Evolutionary conservation across 805 yeast species (phyloP).

Genomic region (Komagataella populi): DNA sequence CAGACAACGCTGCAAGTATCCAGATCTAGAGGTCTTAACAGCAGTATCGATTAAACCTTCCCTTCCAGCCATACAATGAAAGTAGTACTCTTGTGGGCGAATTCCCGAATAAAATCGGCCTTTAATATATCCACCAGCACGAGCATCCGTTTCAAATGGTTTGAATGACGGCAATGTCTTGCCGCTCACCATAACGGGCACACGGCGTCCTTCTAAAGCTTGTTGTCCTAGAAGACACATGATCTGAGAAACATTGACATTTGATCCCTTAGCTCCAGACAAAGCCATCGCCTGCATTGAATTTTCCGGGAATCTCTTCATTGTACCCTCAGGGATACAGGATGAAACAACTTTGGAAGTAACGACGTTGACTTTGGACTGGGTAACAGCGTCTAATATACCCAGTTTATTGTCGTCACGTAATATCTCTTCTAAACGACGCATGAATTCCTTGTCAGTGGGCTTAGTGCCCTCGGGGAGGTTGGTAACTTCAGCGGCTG

Average conservation of each 20-base stretch:
- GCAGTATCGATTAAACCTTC: conserved; percentile 99
- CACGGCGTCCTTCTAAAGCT: conserved; percentile 98
- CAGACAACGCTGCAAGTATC: conserved; percentile 95
- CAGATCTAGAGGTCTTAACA: conserved; percentile 95
- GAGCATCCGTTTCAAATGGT: conserved; percentile 91
- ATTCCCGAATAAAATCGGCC: conserved; percentile 97
- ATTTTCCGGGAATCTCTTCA: conserved; percentile 90
- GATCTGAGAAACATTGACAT: conserved; percentile 96
- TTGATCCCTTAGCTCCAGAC: conserved; percentile 98
- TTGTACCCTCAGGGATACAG: conserved; percentile 94
- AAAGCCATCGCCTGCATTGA: conserved; percentile 98
- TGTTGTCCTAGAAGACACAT: conserved; percentile 99
- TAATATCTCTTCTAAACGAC: conserved; percentile 84
- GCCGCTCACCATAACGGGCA: conserved; percentile 98
- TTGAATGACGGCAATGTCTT: conserved; percentile 93
- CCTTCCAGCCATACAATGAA: conserved; percentile 99
- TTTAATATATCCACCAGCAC: conserved; percentile 97
- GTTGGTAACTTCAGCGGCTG: conserved; percentile 92
- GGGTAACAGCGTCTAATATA: conserved; percentile 89
- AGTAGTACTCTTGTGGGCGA: conserved; percentile 95
- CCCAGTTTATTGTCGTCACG: conserved; percentile 90
- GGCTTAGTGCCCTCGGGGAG: conserved; percentile 35
- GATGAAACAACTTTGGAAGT: conserved; percentile 89
- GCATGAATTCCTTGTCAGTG: conserved; percentile 49
- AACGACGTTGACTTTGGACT: conserved; percentile 80